Evolutionary conservation across 73 alveolate species (phyloP).

Genomic region (Paramecium sonneborni): DNA sequence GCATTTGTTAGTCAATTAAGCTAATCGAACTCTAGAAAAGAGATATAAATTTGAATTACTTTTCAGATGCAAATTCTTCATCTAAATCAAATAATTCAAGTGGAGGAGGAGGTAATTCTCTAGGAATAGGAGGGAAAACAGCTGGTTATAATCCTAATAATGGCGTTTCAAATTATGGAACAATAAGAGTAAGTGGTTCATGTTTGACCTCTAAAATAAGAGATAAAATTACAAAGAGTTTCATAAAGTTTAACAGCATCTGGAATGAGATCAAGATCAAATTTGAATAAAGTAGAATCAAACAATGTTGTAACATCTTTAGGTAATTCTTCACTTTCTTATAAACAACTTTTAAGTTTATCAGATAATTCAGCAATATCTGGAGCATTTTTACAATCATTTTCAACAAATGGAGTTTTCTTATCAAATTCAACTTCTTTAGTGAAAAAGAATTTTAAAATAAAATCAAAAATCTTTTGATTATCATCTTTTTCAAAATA

Average conservation of each 20-base stretch:
- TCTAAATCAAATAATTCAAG: conserved; percentile 97
- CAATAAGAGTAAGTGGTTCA: conserved; percentile 94
- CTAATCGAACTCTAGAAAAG: conserved; percentile 79
- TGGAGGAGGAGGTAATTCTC: conserved; percentile 96
- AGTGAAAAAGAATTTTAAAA: conserved; percentile 82
- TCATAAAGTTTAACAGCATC: conserved; percentile 85
- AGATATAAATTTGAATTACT: conserved; percentile 64
- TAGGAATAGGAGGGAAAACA: conserved; percentile 97
- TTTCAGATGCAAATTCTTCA: conserved; percentile 97
- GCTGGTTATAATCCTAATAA: conserved; percentile 93
- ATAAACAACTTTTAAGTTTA: conserved; percentile 89
- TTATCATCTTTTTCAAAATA: conserved; percentile 73
- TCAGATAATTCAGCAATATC: conserved; percentile 96
- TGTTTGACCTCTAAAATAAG: conserved; percentile 75
- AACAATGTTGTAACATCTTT: conserved; percentile 86
- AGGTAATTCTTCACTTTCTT: conserved; percentile 93
- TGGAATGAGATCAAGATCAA: conserved; percentile 92
- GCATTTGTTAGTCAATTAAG: conserved; percentile 93
- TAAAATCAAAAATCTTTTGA: conserved; percentile 81
- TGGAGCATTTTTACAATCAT: conserved; percentile 95
- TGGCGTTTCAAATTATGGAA: conserved; percentile 99
- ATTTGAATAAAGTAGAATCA: conserved; percentile 83
- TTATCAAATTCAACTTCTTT: conserved; percentile 78
- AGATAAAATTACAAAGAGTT: conserved; percentile 58
- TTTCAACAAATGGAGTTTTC: conserved; percentile 74